phyloP scores from a whole-genome alignment of 495 filamentous ascomycete genomes.

The Lasiosphaeris hirsuta region DNA sequence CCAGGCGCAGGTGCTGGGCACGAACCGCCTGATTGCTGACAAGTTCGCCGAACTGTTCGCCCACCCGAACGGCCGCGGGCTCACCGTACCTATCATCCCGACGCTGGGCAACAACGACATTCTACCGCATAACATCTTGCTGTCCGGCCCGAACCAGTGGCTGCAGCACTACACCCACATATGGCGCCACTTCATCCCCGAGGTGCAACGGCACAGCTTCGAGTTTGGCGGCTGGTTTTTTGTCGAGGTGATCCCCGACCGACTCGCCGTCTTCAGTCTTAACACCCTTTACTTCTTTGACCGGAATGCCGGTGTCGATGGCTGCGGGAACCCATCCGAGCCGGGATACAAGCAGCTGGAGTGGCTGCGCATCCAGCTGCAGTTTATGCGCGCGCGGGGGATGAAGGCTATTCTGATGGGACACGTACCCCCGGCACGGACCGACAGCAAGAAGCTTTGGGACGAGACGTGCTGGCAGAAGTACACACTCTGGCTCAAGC shows the following conservation, averaged over 20 bases:
- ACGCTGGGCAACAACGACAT: slow-evolving; percentile 98
- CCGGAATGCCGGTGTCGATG: slow-evolving; percentile 87
- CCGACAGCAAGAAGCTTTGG: slow-evolving; percentile 79
- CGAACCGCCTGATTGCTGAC: slow-evolving; percentile 70
- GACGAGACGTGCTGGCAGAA: slow-evolving; percentile 97
- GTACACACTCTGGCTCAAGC: slow-evolving; percentile 83
- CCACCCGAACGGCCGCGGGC: slow-evolving; percentile 45
- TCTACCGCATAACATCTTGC: slow-evolving; percentile 92
- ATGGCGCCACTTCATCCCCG: slow-evolving; percentile 86
- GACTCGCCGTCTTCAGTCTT: slow-evolving; percentile 86
- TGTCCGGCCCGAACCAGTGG: slow-evolving; percentile 79
- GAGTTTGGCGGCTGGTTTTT: slow-evolving; percentile 92
- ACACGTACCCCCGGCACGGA: slow-evolving; percentile 88
- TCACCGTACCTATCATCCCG: slow-evolving; percentile 78
- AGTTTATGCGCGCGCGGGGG: slow-evolving; percentile 72
- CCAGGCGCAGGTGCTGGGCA: slow-evolving; percentile 64
- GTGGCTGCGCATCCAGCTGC: slow-evolving; percentile 89
- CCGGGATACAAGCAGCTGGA: slow-evolving; percentile 94
- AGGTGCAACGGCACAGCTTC: slow-evolving; percentile 88
- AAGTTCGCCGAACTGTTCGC: slow-evolving; percentile 74
- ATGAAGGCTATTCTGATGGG: slow-evolving; percentile 96
- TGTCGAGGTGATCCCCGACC: slow-evolving; percentile 82
- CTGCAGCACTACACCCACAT: slow-evolving; percentile 67
- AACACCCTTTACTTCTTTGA: slow-evolving; percentile 97
- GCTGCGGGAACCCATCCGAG: slow-evolving; percentile 70